phyloP scores from a whole-genome alignment of 73 alveolate genomes.

The Stentor roeselii region DNA sequence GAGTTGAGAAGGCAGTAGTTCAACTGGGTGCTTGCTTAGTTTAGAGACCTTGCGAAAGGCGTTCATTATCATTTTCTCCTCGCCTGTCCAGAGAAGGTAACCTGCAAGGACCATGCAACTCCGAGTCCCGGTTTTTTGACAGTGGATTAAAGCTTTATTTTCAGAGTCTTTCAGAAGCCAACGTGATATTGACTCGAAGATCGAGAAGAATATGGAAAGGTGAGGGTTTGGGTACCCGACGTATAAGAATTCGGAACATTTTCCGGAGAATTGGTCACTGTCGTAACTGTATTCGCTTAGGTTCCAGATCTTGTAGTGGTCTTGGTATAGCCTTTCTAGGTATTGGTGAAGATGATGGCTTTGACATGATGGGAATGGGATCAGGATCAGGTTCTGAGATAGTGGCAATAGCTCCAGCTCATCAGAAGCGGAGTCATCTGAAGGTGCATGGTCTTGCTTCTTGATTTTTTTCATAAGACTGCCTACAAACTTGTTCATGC shows the following conservation, averaged over 20 bases:
- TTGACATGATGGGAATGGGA: slow-evolving; percentile 16
- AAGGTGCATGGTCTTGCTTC: too few relatives aligned
- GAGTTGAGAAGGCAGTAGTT: neutral
- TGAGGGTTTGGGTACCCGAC: slow-evolving; percentile 20
- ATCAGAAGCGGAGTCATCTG: too few relatives aligned
- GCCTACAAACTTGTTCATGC: too few relatives aligned
- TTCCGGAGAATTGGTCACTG: neutral
- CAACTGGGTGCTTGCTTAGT: neutral
- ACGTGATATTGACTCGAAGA: neutral
- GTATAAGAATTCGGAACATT: neutral
- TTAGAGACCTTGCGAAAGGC: neutral
- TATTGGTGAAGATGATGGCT: neutral
- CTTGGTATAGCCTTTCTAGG: neutral
- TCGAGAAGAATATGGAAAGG: neutral
- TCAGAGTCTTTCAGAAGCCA: neutral
- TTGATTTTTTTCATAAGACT: too few relatives aligned
- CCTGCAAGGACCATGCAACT: neutral
- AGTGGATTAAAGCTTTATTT: neutral
- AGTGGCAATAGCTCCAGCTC: slow-evolving; percentile 54
- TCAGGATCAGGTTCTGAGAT: neutral
- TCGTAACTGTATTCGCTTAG: slow-evolving; percentile 8
- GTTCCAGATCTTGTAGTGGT: slow-evolving; percentile 12
- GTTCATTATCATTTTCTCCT: neutral
- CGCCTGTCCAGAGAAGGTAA: neutral
- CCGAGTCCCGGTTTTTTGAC: neutral